A percentile compares a stretch with the other conserved stretches of the same genome.
Evolutionary conservation across 768 basidiomycete genomes (phyloP).

Genomic region (Atractiella rhizophila): DNA sequence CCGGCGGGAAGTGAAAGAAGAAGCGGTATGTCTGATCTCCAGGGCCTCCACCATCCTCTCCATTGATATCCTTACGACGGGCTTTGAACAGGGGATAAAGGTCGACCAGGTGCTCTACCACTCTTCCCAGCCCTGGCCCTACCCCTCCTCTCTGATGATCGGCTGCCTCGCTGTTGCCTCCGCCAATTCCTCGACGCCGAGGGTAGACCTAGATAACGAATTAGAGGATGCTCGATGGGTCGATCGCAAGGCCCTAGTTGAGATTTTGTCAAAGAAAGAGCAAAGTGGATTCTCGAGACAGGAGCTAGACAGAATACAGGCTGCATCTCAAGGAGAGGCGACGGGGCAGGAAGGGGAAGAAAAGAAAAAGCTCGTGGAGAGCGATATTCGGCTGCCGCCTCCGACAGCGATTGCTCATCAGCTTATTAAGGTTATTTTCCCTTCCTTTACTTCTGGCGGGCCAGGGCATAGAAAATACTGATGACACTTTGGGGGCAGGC

Average conservation of each 20-base stretch:
- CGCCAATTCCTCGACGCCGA: constrained; percentile 43
- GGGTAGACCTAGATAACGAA: constrained; percentile 77
- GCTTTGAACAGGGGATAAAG: too few species aligned
- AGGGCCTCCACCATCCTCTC: too few species aligned
- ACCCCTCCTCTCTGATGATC: constrained; percentile 32
- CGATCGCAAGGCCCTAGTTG: constrained; percentile 42
- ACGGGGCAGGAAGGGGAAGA: not conserved
- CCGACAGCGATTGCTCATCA: constrained; percentile 18
- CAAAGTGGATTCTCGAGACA: constrained; percentile 10
- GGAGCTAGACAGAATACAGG: constrained; percentile 14
- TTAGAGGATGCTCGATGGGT: constrained; percentile 84
- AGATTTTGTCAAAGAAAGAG: constrained; percentile 27
- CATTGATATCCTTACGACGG: too few species aligned
- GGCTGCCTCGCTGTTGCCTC: constrained; percentile 65
- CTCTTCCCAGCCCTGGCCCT: constrained; percentile 51
- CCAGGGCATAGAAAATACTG: too few species aligned
- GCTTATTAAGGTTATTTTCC: too few species aligned
- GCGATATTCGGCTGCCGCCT: constrained; percentile 14
- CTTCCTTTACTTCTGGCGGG: too few species aligned
- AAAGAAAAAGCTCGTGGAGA: not conserved
- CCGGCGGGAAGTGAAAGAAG: constrained; percentile 78
- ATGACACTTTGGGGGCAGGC: too few species aligned
- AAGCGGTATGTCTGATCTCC: too few species aligned
- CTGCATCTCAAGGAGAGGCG: constrained; percentile 5
- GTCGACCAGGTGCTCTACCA: constrained; percentile 65